Conservation (phyloP, 768 basidiomycete genomes). For the Naganishia antarctica region DNA sequence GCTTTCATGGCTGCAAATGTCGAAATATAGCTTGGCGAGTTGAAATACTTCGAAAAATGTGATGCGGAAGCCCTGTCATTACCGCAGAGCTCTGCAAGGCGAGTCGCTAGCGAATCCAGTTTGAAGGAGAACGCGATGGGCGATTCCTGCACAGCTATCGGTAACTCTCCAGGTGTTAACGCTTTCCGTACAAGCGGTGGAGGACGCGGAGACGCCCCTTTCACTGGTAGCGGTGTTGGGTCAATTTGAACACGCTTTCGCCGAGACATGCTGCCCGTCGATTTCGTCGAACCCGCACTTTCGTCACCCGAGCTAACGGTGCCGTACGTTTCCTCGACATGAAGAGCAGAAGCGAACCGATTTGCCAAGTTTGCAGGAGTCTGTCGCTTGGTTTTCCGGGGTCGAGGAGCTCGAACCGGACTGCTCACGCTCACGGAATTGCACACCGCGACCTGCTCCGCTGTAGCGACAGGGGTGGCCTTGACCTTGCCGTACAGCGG, state of each 20-base stretch:
- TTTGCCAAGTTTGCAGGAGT: not conserved
- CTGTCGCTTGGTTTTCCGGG: not conserved
- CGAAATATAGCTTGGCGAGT: slow-evolving; percentile 39
- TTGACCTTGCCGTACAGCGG: slow-evolving; percentile 18
- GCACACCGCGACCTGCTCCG: not conserved
- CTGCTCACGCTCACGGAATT: not conserved
- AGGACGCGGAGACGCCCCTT: not conserved
- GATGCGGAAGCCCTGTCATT: slow-evolving; percentile 21
- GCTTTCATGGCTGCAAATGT: slow-evolving; percentile 39
- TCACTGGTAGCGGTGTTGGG: not conserved
- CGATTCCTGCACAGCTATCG: not conserved
- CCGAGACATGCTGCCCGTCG: slow-evolving; percentile 3
- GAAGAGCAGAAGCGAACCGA: slow-evolving; percentile 3
- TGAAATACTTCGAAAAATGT: slow-evolving; percentile 39
- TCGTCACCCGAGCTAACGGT: slow-evolving; percentile 21
- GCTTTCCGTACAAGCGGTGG: not conserved
- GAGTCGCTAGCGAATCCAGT: slow-evolving; percentile 36
- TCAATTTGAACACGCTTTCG: slow-evolving; percentile 10
- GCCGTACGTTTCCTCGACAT: not conserved
- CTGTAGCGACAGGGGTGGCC: not conserved
- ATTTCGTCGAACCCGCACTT: slow-evolving; percentile 18
- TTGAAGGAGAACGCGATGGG: not conserved
- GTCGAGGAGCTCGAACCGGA: not conserved
- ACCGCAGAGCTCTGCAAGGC: slow-evolving; percentile 36
- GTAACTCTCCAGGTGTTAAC: not conserved